These are phyloP conservation scores for Echria macrotheca DNA, from an alignment of 495 filamentous ascomycete species.

Conservation along the genomic window DNA sequence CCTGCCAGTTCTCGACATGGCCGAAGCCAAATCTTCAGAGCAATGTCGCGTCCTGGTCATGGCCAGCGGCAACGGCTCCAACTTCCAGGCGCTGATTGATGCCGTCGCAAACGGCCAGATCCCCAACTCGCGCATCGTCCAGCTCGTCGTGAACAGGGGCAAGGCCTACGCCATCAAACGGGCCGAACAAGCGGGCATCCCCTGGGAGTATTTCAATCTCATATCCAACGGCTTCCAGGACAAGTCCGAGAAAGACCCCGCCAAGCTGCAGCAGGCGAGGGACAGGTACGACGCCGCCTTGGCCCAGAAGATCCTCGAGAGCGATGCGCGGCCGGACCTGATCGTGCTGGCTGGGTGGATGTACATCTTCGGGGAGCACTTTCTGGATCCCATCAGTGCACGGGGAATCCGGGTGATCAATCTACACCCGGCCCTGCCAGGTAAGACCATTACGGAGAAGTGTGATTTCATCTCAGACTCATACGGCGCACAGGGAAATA, in stretches of 20 bases:
- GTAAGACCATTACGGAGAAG: conserved; percentile 16
- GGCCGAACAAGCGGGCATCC: conserved; percentile 63
- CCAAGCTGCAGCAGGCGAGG: conserved; percentile 56
- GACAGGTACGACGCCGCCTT: conserved; percentile 76
- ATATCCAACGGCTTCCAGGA: conserved; percentile 53
- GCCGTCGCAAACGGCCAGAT: conserved; percentile 50
- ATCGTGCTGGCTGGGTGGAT: conserved; percentile 68
- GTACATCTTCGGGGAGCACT: conserved; percentile 47
- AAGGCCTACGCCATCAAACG: conserved; percentile 73
- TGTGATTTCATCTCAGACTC: too few relatives aligned
- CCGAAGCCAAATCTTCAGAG: too few relatives aligned
- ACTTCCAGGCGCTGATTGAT: conserved; percentile 88
- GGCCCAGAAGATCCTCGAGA: conserved; percentile 57
- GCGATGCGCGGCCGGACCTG: conserved; percentile 58
- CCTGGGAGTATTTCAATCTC: conserved; percentile 82
- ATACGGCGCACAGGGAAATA: conserved; percentile 48
- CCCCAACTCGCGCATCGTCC: conserved; percentile 58
- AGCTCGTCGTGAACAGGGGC: conserved; percentile 79
- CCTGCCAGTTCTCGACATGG: too few relatives aligned
- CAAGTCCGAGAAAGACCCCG: conserved; percentile 45
- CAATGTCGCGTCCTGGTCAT: conserved; percentile 37
- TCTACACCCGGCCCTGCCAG: conserved; percentile 73
- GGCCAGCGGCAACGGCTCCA: conserved; percentile 71
- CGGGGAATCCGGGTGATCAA: conserved; percentile 71
- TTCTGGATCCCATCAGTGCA: conserved; percentile 58